These are phyloP conservation scores for Kockiozyma suomiensis DNA, from an alignment of 805 yeast species.

Conservation along the genomic window DNA sequence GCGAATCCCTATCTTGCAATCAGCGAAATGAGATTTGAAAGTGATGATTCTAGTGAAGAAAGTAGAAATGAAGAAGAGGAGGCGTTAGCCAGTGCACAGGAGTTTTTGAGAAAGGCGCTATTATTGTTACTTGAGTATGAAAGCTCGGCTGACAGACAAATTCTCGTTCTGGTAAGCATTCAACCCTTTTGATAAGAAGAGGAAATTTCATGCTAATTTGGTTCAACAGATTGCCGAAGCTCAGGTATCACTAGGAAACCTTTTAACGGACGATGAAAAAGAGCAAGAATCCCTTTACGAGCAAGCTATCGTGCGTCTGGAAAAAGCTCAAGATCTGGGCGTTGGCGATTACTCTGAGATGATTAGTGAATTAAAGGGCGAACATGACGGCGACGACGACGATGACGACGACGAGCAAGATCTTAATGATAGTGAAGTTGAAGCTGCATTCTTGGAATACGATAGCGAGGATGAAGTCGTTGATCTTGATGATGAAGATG, in stretches of 20 bases:
- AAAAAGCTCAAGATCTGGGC: slow-evolving; percentile 65
- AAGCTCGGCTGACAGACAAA: slow-evolving; percentile 2
- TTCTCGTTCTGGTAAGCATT: slow-evolving; percentile 15
- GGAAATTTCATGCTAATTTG: not conserved
- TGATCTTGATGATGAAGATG: not conserved
- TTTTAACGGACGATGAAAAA: slow-evolving; percentile 60
- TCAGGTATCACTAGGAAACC: slow-evolving; percentile 73
- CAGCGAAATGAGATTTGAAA: slow-evolving; percentile 38
- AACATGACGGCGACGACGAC: slow-evolving; percentile 10
- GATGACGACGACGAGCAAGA: slow-evolving; percentile 3
- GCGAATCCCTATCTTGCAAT: slow-evolving; percentile 40
- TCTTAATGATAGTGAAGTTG: not conserved
- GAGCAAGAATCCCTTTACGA: slow-evolving; percentile 69
- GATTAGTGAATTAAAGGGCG: slow-evolving; percentile 41
- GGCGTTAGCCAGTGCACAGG: slow-evolving; percentile 4
- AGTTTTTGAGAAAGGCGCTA: slow-evolving; percentile 14
- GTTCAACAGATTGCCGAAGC: slow-evolving; percentile 71
- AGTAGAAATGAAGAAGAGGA: slow-evolving; percentile 1
- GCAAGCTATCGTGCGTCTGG: slow-evolving; percentile 68
- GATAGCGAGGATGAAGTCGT: not conserved
- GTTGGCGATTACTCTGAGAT: slow-evolving; percentile 43
- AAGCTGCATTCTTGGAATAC: too few relatives aligned
- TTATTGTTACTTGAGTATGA: not conserved
- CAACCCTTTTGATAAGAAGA: not conserved
- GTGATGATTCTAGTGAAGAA: slow-evolving; percentile 14